These are phyloP conservation scores for Angomonas deanei DNA, from an alignment of 208 protist species.

Conservation along the genomic window DNA sequence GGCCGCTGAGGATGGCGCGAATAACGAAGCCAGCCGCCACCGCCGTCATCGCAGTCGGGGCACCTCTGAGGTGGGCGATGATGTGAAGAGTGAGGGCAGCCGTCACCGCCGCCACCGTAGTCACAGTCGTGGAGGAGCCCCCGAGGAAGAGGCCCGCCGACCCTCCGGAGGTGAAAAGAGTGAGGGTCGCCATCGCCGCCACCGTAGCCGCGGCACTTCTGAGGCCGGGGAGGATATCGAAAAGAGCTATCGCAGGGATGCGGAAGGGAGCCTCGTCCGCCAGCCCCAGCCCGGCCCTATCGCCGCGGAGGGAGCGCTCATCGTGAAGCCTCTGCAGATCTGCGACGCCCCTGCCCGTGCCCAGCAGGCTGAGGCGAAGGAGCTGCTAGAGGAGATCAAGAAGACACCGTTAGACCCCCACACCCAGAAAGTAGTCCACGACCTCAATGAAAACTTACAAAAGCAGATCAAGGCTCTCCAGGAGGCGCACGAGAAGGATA, in stretches of 20 bases:
- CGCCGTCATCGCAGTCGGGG: constrained; percentile 9
- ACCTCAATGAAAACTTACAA: constrained; percentile 31
- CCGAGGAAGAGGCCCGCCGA: no score
- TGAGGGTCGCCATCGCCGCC: constrained; percentile 5
- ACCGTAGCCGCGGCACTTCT: constrained; percentile 10
- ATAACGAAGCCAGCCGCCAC: constrained; percentile 5
- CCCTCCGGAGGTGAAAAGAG: not conserved
- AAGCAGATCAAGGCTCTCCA: constrained; percentile 20
- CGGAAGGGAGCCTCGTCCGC: not conserved
- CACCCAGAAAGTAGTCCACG: constrained; percentile 20
- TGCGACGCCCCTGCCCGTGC: constrained; percentile 10
- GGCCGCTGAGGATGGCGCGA: not conserved
- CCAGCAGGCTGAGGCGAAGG: constrained; percentile 16
- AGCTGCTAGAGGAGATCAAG: constrained; percentile 20
- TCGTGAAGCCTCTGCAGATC: constrained; percentile 3
- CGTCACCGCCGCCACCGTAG: constrained; percentile 10
- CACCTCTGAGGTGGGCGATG: constrained; percentile 11
- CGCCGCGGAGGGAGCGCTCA: not conserved
- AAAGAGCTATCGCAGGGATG: not conserved
- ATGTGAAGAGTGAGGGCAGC: not conserved
- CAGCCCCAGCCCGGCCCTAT: not conserved
- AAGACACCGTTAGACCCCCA: constrained; percentile 22
- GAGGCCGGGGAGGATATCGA: constrained; percentile 4
- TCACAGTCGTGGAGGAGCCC: constrained; percentile 7
- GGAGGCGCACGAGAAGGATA: constrained; percentile 18